Evolutionary conservation across 1,284 basidiomycete species (phyloP), one percentile per base, ranked within the genome.

Genomic region (Cryptococcus sp.): DNA sequence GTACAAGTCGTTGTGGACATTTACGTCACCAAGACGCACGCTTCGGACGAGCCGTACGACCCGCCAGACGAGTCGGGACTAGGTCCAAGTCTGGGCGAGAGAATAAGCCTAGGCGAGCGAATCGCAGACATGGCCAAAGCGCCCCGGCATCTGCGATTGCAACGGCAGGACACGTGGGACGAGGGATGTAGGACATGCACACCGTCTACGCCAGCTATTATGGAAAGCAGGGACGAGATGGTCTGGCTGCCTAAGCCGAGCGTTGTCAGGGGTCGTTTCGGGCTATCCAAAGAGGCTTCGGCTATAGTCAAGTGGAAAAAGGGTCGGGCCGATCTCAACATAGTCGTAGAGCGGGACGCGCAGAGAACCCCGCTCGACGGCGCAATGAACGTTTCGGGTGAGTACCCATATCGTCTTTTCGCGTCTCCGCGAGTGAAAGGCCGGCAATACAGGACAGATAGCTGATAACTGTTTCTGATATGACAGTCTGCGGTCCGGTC

Each of bases 1-100:
- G 22, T 65, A 3, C 23, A 56, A 23, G 49, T 67, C 22, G 45
- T 39, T 5, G 46, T 66, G n/a, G 54, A 64, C 47, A 50, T 74
- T 13, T 66, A 68, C 50, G 63, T 74, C 8, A 74, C 72, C 3
- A 64, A 62, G 49, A 49, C 54, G 5, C 54, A 64, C 27, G 53
- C 56, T 1, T 57, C 63, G 4, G 58, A 62, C 16, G 69, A 68
- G 45, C 66, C 66, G 22, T 58, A 56, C 49, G 20, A 39, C 8
- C 56, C 56, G 6, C 44, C 52, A 25, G 59, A 59, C 31, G 41
- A 38, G 27, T 35, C 53, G 7, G 19, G 39, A 11, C 6, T 56
- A 15, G 50, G 50, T 13, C 41, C 41, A 31, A 52, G 50, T 27
- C 19, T 57, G 17, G 17, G 41, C 20, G 31, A 35, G 31, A 35